Base-by-base conservation (phyloP, 2,329 filamentous ascomycete species). In the Claviceps pazoutovae region DNA sequence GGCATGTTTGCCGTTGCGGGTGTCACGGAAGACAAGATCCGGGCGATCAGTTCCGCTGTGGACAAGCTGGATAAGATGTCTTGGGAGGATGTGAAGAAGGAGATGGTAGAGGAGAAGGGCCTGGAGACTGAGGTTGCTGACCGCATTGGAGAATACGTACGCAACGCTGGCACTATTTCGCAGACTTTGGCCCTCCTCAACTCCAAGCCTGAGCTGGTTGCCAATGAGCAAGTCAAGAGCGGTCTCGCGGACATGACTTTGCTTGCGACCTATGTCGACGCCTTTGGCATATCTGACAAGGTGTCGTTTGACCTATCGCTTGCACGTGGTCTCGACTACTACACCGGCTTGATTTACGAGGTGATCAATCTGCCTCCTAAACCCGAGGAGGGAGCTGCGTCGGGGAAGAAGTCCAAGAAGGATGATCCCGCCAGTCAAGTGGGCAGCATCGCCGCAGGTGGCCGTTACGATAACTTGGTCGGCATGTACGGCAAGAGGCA, bases 1-100 rank as follows among this genome's bases (percentile, higher is more conserved):
- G 91, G 90, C 53, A 79, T 96, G 58, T 96, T 97, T 68, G 79
- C 88, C 64, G 87, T 95, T 30, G 91, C 87, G 60, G 90, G 91
- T 57, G 90, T 97, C 14, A 88, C 90, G 1, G 72, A 79, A 53
- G 85, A 95, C 53, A 90, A 94, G 74, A 86, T 95, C 58, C 80
- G 91, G 51, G 81, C 86, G 34, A 96, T 96, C 62, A 93, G 86
- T 41, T 93, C 86, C 23, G 90, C 91, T 2, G 90, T 97, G 46
- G 91, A 97, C 72, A 97, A 97, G 74, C 74, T 97, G 51, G 91
- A 96, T 69, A 97, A 97, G 72, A 73, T 84, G 62, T 85, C 89
- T 1, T 96, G 90, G 91, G 78, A 78, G 36, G 89, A 95, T 57
- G 91, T 96, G 50, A 82, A 84, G 66, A 86, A 85, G 67, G 90